Percentiles rank a stretch among this genome's conserved stretches.
These are phyloP conservation scores for Paraurostyla sp. DNA, from an alignment of 73 alveolate genomes.

Conservation along the genomic window DNA sequence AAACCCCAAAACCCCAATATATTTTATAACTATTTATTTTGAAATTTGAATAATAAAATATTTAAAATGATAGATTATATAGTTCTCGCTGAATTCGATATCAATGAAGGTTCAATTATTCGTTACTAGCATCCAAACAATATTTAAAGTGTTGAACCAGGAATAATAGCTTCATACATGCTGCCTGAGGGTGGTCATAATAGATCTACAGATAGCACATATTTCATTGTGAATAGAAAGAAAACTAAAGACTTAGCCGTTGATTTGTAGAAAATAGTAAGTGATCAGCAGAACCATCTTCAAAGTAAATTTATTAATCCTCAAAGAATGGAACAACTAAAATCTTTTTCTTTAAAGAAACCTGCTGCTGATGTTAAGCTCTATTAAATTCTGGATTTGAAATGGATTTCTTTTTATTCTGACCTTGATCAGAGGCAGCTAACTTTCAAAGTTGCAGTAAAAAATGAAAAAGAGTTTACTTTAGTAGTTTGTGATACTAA, in stretches of 20 bases:
- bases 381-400: conserved; percentile 14
- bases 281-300: neutral
- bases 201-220: conserved; percentile 82
- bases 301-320: neutral
- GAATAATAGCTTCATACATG: conserved; percentile 87
- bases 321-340: neutral
- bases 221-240: conserved; percentile 81
- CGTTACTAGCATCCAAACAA: conserved; percentile 82
- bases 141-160: conserved; percentile 79
- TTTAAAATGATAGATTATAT: conserved; percentile 82
- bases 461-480: conserved; percentile 2
- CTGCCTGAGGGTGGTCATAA: conserved; percentile 93
- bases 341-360: neutral
- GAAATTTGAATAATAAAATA: neutral
- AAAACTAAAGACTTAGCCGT: neutral
- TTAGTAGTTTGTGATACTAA: conserved; percentile 27
- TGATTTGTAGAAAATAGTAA: neutral
- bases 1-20: conserved; percentile 37
- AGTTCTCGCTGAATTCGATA: conserved; percentile 87
- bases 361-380: conserved; percentile 26
- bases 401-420: conserved; percentile 42
- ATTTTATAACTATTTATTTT: neutral
- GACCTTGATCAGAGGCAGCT: conserved; percentile 7
- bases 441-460: neutral
- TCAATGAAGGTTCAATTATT: conserved; percentile 82